Evolutionary conservation across 192 early-diverging fungal genomes (phyloP), one percentile per base, ranked within the genome.

Genomic region (Coemansia sp.): DNA sequence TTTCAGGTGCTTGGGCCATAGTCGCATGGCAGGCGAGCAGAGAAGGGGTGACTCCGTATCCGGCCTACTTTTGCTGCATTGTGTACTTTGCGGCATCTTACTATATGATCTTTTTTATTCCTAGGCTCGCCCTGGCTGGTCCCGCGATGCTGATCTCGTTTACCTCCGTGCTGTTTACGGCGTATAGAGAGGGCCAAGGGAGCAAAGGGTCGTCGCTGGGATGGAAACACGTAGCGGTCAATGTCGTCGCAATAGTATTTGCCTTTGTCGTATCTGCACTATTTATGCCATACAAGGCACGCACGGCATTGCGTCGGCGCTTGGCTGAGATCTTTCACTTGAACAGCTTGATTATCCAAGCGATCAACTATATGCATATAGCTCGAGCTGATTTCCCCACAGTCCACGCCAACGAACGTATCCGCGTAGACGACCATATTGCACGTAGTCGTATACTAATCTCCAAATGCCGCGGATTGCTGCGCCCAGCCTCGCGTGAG

Each of bases 221-320:
- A 2, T 82, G 80, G 80, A 77, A 74, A 29, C 74, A 76, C 31
- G 72, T 69, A 16, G 68, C 65, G 3, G 80, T 82, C 18, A 82
- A 82, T 16, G 66, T 61, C 8, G 68, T 74, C 8, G 80, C 75
- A 15, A 77, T 82, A 38, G 49, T 74, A 20, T 82, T 77, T 63
- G 65, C 72, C 0, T 69, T 76, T 52, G 49, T 70, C 10, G 75
- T 82, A n/a, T 82, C 80, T 2, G 46, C 65, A 1, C 16, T 82
- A 16, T 75, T 82, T 46, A 74, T 77, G 79, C 79, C 79, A 16
- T 76, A 82, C 75, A 70, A 67, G 36, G 79, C 79, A 5, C 79
- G 79, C n/a, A 74, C 74, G 27, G 79, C 71, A 15, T 55, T 82
- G 42, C 67, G 79, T 1, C 8, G 18, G 7, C 67, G 75, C 15